A percentile compares a stretch with the other conserved stretches of the same genome.
phyloP scores from a whole-genome alignment of 169 alveolate genomes.

The Babesia sp. region DNA sequence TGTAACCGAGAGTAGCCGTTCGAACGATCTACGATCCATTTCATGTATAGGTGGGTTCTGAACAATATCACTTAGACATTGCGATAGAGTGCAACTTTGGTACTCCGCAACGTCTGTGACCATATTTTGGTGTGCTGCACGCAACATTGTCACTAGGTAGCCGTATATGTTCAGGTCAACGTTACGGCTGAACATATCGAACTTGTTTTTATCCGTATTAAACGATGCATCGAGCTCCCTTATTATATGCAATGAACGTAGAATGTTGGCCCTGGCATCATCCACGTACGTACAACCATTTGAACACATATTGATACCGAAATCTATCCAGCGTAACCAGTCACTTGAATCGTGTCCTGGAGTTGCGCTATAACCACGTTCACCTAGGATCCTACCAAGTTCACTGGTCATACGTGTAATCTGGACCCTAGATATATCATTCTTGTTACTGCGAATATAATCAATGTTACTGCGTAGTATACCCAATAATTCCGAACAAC shows the following conservation, averaged over 20 bases:
- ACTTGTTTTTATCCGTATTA: constrained; percentile 14
- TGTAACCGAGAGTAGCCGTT: neutral
- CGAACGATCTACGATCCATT: neutral
- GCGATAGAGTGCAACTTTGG: neutral
- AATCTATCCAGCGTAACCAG: constrained; percentile 35
- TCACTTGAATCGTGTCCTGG: constrained; percentile 19
- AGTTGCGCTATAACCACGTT: neutral
- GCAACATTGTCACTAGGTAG: constrained; percentile 34
- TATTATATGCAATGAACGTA: constrained; percentile 34
- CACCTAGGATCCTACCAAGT: neutral
- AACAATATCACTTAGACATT: neutral
- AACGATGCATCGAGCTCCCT: constrained; percentile 11
- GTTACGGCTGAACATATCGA: constrained; percentile 19
- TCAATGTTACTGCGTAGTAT: constrained; percentile 28
- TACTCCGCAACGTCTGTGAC: constrained; percentile 2
- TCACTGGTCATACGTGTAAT: constrained; percentile 33
- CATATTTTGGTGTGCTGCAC: constrained; percentile 22
- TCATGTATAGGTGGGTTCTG: neutral
- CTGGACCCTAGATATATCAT: constrained; percentile 27
- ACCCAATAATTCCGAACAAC: neutral
- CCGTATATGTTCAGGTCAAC: constrained; percentile 38
- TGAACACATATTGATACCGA: constrained; percentile 8
- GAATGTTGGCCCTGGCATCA: constrained; percentile 4
- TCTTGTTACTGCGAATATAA: constrained; percentile 31
- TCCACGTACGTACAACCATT: constrained; percentile 3